Evolutionary conservation across 805 yeast species (phyloP), one percentile per base, ranked within the genome.

Genomic region (Suhomyces prunicola): DNA sequence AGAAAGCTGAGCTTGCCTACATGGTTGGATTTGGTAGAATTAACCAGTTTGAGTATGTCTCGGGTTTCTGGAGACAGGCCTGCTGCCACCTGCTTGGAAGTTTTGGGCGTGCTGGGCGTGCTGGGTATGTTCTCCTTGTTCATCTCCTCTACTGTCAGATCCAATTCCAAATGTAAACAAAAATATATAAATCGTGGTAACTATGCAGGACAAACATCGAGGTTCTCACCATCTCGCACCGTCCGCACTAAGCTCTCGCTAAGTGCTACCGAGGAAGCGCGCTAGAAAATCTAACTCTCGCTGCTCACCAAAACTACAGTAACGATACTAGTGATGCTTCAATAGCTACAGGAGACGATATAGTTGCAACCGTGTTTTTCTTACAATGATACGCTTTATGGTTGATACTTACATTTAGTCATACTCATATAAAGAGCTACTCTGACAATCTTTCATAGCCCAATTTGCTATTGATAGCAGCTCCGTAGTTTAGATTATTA

Each of bases 1-100:
- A 70, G 54, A 55, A 68, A 70, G 49, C 60, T 67, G 48, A 69
- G 60, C 50, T 56, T 60, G 6, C 74, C 73, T 22, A 24, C 31
- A 42, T 42, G 46, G 58, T 59, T 27, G 53, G 54, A 15, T 39
- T 64, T 68, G 47, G 62, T 64, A 26, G 73, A 71, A 6, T 73
- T 67, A 1, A 65, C 54, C 4, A 71, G 65, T 50, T 63, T 67
- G n/a, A 65, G 51, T 3, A 60, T 48, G 17, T 26, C 27, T 41
- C n/a, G 8, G 29, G 45, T 9, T 42, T 24, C 46, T 3, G 46
- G 49, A 24, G 39, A 35, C 29, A 15, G 36, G 5, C 42, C 47
- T 17, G 17, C 29, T 10, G 12, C 7, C 24, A 8, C n/a, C 24
- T 39, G 42, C 23, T 39, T 39, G 36, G 36, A n/a, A 33, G 36